phyloP scores from a whole-genome alignment of 2,329 filamentous ascomycete species.

The Juglanconis sp. region DNA sequence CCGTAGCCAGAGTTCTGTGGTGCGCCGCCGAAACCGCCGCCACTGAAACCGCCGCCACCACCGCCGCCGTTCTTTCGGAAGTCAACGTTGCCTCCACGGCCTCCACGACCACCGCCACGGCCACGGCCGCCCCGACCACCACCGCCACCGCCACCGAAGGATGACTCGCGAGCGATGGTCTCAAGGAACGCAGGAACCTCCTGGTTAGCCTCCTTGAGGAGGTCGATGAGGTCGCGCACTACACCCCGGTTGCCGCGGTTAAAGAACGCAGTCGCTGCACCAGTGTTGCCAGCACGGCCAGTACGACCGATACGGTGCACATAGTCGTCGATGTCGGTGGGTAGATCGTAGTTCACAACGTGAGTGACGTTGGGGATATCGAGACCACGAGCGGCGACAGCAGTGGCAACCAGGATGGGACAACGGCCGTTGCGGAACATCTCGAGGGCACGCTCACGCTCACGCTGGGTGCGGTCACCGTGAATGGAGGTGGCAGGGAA shows the following conservation, averaged over 20 bases:
- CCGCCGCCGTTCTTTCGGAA: slow-evolving; percentile 40
- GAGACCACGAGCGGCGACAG: slow-evolving; percentile 84
- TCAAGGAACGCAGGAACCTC: slow-evolving; percentile 93
- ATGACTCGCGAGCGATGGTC: slow-evolving; percentile 92
- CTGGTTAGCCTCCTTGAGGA: slow-evolving; percentile 98
- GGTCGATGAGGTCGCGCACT: slow-evolving; percentile 92
- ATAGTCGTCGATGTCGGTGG: slow-evolving; percentile 97
- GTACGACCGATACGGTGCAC: slow-evolving; percentile 99
- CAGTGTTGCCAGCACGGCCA: slow-evolving; percentile 97
- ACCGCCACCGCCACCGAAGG: slow-evolving; percentile 70
- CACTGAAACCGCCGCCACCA: slow-evolving; percentile 25
- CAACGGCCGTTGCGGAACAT: slow-evolving; percentile 96
- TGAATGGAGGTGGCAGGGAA: slow-evolving; percentile 99
- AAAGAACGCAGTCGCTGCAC: slow-evolving; percentile 98
- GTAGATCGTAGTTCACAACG: slow-evolving; percentile 99
- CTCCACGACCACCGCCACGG: slow-evolving; percentile 66
- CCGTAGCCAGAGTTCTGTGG: slow-evolving; percentile 22
- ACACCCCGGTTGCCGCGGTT: slow-evolving; percentile 99
- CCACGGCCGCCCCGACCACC: slow-evolving; percentile 62
- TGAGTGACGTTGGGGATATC: slow-evolving; percentile 97
- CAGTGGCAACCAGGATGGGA: slow-evolving; percentile 94
- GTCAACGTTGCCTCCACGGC: slow-evolving; percentile 53
- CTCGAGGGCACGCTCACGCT: slow-evolving; percentile 95
- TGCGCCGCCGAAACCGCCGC: slow-evolving; percentile 38
- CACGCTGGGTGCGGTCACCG: slow-evolving; percentile 95